Percentiles rank a stretch among this genome's conserved stretches.
Evolutionary conservation across 2,329 filamentous ascomycete species (phyloP).

Genomic region (Colletotrichum brevisporum): DNA sequence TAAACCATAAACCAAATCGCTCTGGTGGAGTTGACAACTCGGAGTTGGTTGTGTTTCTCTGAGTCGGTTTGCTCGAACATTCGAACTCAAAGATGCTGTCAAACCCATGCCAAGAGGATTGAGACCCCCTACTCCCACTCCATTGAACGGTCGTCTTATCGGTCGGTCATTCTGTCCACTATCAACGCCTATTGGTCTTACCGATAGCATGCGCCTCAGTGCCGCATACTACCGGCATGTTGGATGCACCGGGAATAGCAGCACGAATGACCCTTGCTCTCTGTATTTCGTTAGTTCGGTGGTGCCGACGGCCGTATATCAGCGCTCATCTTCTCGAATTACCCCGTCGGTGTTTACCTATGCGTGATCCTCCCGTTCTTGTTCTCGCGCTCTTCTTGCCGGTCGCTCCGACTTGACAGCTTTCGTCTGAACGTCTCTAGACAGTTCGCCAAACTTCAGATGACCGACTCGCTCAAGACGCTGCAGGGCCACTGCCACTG

Average conservation of each 20-base stretch:
- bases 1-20: too few relatives aligned
- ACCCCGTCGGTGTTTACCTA: not conserved
- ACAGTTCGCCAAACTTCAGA: not conserved
- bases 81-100: too few relatives aligned
- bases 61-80: too few relatives aligned
- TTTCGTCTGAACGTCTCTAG: not conserved
- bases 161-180: not conserved
- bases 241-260: slow-evolving; percentile 6
- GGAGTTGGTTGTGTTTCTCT: too few relatives aligned
- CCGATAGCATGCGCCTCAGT: slow-evolving; percentile 6
- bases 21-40: too few relatives aligned
- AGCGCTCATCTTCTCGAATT: not conserved
- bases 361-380: not conserved
- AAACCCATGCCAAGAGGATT: too few relatives aligned
- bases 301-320: not conserved
- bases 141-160: too few relatives aligned
- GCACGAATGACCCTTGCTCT: not conserved
- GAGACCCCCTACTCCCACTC: too few relatives aligned
- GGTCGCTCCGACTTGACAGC: not conserved
- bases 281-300: not conserved
- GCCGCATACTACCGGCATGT: not conserved
- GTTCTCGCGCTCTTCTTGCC: too few relatives aligned
- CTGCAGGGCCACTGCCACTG: slow-evolving; percentile 49
- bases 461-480: slow-evolving; percentile 6
- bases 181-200: not conserved